A percentile compares a stretch with the other conserved stretches of the same genome.
Conservation (phyloP, 1,284 basidiomycete species). For the Irpex lacteus region DNA sequence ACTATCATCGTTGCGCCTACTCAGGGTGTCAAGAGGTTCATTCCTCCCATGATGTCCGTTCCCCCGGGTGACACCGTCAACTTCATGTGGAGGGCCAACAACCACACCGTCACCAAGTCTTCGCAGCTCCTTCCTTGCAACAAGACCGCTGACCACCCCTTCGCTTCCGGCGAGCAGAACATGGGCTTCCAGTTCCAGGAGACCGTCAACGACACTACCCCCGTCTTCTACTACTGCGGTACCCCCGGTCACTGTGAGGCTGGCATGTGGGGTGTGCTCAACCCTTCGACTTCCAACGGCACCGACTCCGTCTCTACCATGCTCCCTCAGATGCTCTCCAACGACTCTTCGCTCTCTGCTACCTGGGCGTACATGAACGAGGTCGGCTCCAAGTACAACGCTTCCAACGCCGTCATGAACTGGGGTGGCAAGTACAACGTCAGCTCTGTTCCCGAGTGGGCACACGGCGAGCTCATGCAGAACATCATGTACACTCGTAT, state of each 20-base stretch:
- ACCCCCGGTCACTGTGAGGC: constrained; percentile 66
- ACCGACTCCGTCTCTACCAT: constrained; percentile 47
- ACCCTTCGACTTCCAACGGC: constrained; percentile 48
- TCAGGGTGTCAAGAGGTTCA: constrained; percentile 69
- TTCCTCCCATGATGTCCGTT: constrained; percentile 72
- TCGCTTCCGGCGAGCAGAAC: constrained; percentile 63
- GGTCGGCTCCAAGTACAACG: constrained; percentile 42
- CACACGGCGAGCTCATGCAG: constrained; percentile 46
- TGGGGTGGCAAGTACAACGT: constrained; percentile 69
- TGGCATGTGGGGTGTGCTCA: constrained; percentile 82
- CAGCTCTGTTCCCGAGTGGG: constrained; percentile 49
- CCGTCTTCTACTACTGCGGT: constrained; percentile 72
- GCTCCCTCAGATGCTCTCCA: constrained; percentile 47
- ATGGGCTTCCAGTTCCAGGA: constrained; percentile 64
- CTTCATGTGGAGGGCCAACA: constrained; percentile 72
- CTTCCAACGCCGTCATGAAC: constrained; percentile 35
- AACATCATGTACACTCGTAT: constrained; percentile 62
- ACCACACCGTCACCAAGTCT: constrained; percentile 76
- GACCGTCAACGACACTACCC: constrained; percentile 67
- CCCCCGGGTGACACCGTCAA: constrained; percentile 71
- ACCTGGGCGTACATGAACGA: constrained; percentile 50
- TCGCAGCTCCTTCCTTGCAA: constrained; percentile 68
- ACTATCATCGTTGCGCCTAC: constrained; percentile 75
- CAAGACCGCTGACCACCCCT: constrained; percentile 55
- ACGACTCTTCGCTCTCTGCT: constrained; percentile 51